Evolutionary conservation across 2,329 filamentous ascomycete genomes (phyloP).

Genomic region (Lasiodiplodia citricola): DNA sequence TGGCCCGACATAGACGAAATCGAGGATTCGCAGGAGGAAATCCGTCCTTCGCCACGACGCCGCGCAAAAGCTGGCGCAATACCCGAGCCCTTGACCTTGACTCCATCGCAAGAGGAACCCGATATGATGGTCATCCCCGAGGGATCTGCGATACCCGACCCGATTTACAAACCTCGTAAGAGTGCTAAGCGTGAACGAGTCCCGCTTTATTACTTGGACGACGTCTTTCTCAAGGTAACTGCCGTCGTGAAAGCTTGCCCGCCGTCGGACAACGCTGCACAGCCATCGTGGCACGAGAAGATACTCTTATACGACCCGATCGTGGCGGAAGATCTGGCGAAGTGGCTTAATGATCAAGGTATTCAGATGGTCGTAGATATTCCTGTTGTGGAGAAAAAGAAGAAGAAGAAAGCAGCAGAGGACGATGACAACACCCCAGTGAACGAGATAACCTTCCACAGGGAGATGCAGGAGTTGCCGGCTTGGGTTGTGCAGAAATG

Average conservation of each 20-base stretch:
- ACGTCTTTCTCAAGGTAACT: conserved; percentile 56
- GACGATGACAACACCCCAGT: conserved; percentile 63
- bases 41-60: conserved; percentile 44
- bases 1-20: conserved; percentile 47
- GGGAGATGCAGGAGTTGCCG: conserved; percentile 37
- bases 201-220: neutral
- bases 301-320: conserved; percentile 94
- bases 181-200: neutral
- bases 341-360: conserved; percentile 71
- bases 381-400: conserved; percentile 19
- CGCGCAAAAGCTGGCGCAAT: conserved; percentile 24
- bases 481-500: conserved; percentile 75
- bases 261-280: conserved; percentile 45
- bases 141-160: neutral
- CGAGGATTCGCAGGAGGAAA: conserved; percentile 42
- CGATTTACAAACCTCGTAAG: neutral
- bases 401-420: neutral
- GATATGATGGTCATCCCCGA: neutral
- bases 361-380: conserved; percentile 60
- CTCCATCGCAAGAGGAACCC: conserved; percentile 1
- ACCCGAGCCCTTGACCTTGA: conserved; percentile 30
- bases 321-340: conserved; percentile 80
- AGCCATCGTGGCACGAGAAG: conserved; percentile 82
- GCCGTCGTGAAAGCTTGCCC: conserved; percentile 52
- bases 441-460: conserved; percentile 29